Evolutionary conservation across 176 grass and related monocot species (phyloP).

Genomic region (Elymus sibiricus): DNA sequence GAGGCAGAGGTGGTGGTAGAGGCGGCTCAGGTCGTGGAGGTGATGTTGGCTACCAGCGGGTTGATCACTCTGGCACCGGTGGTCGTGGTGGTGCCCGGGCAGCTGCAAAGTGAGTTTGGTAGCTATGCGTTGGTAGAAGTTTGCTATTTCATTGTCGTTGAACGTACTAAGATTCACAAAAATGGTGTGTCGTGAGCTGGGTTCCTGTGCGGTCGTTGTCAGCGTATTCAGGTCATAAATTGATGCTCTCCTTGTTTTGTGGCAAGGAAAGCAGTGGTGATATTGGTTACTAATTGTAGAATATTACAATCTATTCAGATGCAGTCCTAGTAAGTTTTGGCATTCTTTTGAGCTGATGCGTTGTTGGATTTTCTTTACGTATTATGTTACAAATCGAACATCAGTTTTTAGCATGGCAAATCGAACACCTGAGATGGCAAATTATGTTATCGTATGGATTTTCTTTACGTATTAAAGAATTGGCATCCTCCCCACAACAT

Average conservation of each 20-base stretch:
- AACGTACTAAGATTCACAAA: slow-evolving; percentile 17
- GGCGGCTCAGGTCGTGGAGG: slow-evolving; percentile 50
- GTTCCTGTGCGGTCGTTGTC: slow-evolving; percentile 47
- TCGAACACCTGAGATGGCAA: no score
- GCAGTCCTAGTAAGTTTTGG: slow-evolving; percentile 30
- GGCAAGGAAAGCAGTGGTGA: slow-evolving; percentile 42
- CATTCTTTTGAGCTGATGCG: slow-evolving; percentile 6
- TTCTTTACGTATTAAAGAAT: no score
- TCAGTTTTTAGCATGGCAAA: no score
- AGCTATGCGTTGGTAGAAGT: slow-evolving; percentile 16
- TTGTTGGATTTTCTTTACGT: neutral
- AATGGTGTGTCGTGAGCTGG: neutral
- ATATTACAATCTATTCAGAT: slow-evolving; percentile 46
- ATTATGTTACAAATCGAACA: neutral
- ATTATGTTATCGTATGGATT: no score
- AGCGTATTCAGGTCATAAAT: slow-evolving; percentile 38
- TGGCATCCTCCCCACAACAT: no score
- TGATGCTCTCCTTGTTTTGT: slow-evolving; percentile 56
- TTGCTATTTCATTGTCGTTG: slow-evolving; percentile 21
- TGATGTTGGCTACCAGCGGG: slow-evolving; percentile 71
- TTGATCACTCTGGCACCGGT: slow-evolving; percentile 43
- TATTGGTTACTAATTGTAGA: slow-evolving; percentile 63
- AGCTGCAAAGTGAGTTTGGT: slow-evolving; percentile 32
- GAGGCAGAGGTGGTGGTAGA: slow-evolving; percentile 56
- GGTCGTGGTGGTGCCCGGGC: slow-evolving; percentile 50